A percentile compares a stretch with the other conserved stretches of the same genome.
These are phyloP conservation scores for Rosa hybrid DNA, from an alignment of 331 rosid genomes.

Conservation along the genomic window DNA sequence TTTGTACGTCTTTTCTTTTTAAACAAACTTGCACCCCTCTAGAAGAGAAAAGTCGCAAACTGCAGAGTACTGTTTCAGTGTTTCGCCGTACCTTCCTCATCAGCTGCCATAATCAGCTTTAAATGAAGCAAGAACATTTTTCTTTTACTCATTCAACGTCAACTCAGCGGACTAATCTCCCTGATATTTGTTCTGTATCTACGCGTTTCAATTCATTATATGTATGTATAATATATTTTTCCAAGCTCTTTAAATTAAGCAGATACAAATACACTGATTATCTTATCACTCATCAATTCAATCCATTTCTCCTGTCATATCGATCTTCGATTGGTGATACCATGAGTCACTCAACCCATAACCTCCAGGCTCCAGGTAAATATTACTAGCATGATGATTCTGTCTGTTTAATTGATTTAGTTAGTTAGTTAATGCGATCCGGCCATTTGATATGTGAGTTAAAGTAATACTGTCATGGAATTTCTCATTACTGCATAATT, in stretches of 20 bases:
- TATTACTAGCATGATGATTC: neutral
- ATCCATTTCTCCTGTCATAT: neutral
- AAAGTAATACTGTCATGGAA: neutral
- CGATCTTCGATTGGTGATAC: neutral
- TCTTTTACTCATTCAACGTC: no score
- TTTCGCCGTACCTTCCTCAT: neutral
- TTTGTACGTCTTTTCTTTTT: no score
- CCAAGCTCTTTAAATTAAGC: no score
- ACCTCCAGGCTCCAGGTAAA: slow-evolving; percentile 11
- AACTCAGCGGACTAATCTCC: no score
- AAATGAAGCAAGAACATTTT: no score
- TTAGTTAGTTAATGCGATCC: neutral
- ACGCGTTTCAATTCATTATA: neutral
- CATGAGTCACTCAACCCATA: slow-evolving; percentile 9
- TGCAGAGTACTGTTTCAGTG: neutral
- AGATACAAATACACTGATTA: neutral
- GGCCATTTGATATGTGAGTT: neutral
- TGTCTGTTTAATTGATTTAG: neutral
- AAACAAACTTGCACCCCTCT: no score
- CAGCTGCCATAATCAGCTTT: neutral
- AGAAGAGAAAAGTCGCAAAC: neutral
- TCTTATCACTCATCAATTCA: neutral
- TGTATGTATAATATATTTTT: no score
- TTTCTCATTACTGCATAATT: neutral
- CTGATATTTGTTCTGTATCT: no score